phyloP scores from a whole-genome alignment of 305 asterid species.

The Rubia peregrina region DNA sequence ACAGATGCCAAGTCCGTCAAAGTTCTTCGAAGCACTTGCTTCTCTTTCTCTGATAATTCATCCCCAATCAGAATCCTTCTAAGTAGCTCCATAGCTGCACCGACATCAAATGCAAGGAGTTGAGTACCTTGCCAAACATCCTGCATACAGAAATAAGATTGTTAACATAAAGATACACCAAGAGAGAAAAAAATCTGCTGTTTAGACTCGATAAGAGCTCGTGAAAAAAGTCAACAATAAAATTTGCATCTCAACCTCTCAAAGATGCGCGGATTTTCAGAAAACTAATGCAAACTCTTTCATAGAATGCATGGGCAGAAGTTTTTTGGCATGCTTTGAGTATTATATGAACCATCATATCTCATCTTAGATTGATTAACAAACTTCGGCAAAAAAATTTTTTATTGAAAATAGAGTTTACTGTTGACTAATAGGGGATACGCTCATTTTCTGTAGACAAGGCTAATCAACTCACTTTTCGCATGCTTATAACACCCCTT shows the following conservation, averaged over 20 bases:
- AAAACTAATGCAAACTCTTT: neutral
- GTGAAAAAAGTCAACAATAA: neutral
- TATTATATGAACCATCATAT: neutral
- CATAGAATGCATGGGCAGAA: neutral
- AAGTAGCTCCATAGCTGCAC: constrained; percentile 73
- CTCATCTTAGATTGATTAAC: neutral
- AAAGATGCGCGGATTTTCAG: neutral
- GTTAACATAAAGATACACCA: neutral
- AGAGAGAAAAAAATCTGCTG: neutral
- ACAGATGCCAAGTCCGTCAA: constrained; percentile 93
- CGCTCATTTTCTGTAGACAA: neutral
- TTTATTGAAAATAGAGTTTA: neutral
- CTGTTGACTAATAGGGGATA: neutral
- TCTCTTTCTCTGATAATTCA: constrained; percentile 84
- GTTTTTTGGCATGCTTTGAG: neutral
- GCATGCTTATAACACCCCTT: neutral
- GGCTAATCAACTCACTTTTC: neutral
- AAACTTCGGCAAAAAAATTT: neutral
- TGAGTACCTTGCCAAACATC: constrained; percentile 97
- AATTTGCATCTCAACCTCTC: neutral
- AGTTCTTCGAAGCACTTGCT: constrained; percentile 87
- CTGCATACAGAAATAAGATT: constrained; percentile 36
- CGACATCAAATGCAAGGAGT: constrained; percentile 92
- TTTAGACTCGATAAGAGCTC: neutral
- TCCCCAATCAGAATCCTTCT: constrained; percentile 72